These are phyloP conservation scores for Cyphellophora europaea DNA, from an alignment of 2,329 filamentous ascomycete genomes.

Conservation along the genomic window DNA sequence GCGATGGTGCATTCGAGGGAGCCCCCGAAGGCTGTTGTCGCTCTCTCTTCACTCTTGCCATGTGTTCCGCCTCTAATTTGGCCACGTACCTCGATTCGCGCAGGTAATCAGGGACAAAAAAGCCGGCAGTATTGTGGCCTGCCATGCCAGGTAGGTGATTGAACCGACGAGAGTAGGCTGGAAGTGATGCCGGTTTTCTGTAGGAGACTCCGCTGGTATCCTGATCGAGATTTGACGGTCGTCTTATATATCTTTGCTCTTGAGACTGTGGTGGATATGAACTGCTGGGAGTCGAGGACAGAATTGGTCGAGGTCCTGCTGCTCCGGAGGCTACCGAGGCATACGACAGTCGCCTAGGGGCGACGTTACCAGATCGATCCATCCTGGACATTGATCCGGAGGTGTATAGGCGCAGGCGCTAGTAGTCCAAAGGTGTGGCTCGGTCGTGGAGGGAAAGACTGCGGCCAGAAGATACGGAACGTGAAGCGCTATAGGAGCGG, in stretches of 20 bases:
- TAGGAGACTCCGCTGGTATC: slow-evolving; percentile 38
- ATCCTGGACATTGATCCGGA: too few species aligned
- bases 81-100: slow-evolving; percentile 67
- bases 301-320: slow-evolving; percentile 18
- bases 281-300: slow-evolving; percentile 22
- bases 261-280: slow-evolving; percentile 27
- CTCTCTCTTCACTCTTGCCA: slow-evolving; percentile 46
- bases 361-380: too few species aligned
- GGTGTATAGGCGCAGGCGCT: too few species aligned
- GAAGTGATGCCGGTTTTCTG: slow-evolving; percentile 32
- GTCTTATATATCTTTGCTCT: slow-evolving; percentile 24
- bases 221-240: slow-evolving; percentile 34
- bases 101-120: slow-evolving; percentile 82
- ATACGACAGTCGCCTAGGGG: slow-evolving; percentile 46
- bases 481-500: too few species aligned
- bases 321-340: slow-evolving; percentile 46
- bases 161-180: slow-evolving; percentile 40
- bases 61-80: slow-evolving; percentile 62
- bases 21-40: slow-evolving; percentile 35
- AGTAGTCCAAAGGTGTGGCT: too few species aligned
- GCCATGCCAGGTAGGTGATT: slow-evolving; percentile 24
- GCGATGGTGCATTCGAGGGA: slow-evolving; percentile 35
- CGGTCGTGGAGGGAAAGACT: too few species aligned
- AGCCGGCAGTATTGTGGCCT: slow-evolving; percentile 33
- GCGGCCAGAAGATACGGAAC: too few species aligned